Percentiles rank a stretch among this genome's conserved stretches.
These are phyloP conservation scores for Linnemannia hyalina DNA, from an alignment of 192 early-diverging fungal species.

Conservation along the genomic window DNA sequence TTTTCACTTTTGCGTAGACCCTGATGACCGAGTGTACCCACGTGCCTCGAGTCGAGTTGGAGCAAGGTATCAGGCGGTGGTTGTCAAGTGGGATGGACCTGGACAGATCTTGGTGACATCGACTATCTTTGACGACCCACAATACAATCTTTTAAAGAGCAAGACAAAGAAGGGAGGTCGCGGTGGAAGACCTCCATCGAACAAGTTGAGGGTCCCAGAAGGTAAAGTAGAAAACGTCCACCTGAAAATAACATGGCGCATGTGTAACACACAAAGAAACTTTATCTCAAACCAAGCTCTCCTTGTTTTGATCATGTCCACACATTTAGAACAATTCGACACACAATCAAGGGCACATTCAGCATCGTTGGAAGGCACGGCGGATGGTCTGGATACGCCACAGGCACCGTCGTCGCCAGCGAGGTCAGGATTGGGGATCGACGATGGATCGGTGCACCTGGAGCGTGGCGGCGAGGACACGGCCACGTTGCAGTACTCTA, in stretches of 20 bases:
- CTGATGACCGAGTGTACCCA: constrained; percentile 83
- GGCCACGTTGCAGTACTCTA: constrained; percentile 48
- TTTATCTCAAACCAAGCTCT: neutral
- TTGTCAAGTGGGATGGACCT: constrained; percentile 70
- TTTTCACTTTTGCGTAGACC: constrained; percentile 49
- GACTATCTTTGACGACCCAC: constrained; percentile 48
- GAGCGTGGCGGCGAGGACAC: constrained; percentile 64
- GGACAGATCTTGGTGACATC: constrained; percentile 49
- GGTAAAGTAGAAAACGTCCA: constrained; percentile 13
- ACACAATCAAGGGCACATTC: constrained; percentile 32
- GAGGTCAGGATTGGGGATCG: constrained; percentile 16
- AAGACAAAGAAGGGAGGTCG: constrained; percentile 60
- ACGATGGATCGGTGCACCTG: constrained; percentile 17
- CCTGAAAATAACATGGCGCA: neutral
- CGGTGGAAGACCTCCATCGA: constrained; percentile 39
- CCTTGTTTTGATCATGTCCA: neutral
- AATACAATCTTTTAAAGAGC: constrained; percentile 28
- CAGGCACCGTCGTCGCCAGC: constrained; percentile 33
- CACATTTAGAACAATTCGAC: constrained; percentile 16
- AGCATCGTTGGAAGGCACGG: constrained; percentile 18
- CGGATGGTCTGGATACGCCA: constrained; percentile 24
- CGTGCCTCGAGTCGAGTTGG: constrained; percentile 86
- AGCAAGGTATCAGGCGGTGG: constrained; percentile 81
- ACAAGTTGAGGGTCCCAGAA: constrained; percentile 29
- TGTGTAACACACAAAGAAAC: neutral